Conservation (phyloP, 768 basidiomycete genomes). For the Harrya chromipes region DNA sequence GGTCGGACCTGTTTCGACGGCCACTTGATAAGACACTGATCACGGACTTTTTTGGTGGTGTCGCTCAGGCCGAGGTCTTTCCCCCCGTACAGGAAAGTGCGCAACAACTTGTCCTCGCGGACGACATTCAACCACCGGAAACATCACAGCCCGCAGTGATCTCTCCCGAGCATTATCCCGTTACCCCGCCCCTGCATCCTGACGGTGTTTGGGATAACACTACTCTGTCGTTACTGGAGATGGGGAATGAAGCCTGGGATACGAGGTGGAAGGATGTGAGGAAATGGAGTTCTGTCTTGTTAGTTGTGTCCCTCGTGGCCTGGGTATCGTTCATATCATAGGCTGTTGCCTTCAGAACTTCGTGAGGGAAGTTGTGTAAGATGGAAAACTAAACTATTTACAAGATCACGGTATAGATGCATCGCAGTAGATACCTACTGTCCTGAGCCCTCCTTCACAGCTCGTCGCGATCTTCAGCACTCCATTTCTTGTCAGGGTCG, state of each 20-base stretch:
- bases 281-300: slow-evolving; percentile 29
- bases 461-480: slow-evolving; percentile 10
- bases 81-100: slow-evolving; percentile 7
- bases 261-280: slow-evolving; percentile 22
- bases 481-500: slow-evolving; percentile 29
- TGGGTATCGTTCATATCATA: slow-evolving; percentile 29
- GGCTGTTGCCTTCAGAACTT: background rate
- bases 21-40: slow-evolving; percentile 60
- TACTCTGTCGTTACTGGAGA: background rate
- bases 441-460: background rate
- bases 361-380: background rate
- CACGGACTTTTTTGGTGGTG: slow-evolving; percentile 89
- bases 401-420: background rate
- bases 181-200: background rate
- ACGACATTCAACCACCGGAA: background rate
- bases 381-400: background rate
- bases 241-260: slow-evolving; percentile 11
- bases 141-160: background rate
- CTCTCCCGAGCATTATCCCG: background rate
- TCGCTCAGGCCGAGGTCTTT: slow-evolving; percentile 76
- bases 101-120: background rate
- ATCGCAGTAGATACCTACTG: background rate
- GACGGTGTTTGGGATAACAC: background rate
- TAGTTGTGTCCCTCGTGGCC: slow-evolving; percentile 23
- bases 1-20: slow-evolving; percentile 74